These are phyloP conservation scores for Cetraspora pellucida DNA, from an alignment of 192 early-diverging fungal species.

Conservation along the genomic window DNA sequence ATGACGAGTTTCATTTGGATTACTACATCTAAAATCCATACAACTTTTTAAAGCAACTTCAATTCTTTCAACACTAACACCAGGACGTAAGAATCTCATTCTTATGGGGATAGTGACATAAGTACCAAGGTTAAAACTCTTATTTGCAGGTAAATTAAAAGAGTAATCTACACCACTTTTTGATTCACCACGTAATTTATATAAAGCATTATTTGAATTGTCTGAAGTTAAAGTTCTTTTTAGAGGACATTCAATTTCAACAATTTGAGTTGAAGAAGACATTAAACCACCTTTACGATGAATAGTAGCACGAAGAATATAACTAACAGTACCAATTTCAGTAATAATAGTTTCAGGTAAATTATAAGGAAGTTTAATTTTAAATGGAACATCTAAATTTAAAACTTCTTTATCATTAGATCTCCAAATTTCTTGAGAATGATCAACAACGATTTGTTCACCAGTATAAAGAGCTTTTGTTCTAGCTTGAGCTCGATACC, in stretches of 20 bases:
- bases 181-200: constrained; percentile 33
- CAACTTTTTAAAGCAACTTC: constrained; percentile 30
- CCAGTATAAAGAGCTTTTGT: constrained; percentile 11
- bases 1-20: constrained; percentile 34
- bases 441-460: constrained; percentile 29
- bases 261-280: not conserved
- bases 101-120: constrained; percentile 31
- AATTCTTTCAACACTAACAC: constrained; percentile 32
- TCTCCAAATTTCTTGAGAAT: constrained; percentile 8
- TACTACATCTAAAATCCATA: constrained; percentile 34
- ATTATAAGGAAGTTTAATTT: constrained; percentile 30
- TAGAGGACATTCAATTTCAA: constrained; percentile 23
- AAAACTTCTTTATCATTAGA: not conserved
- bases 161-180: constrained; percentile 24
- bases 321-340: constrained; percentile 18
- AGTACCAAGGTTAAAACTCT: constrained; percentile 28
- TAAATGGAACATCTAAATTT: constrained; percentile 23
- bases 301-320: constrained; percentile 19
- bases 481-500: constrained; percentile 30
- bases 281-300: constrained; percentile 4
- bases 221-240: constrained; percentile 12
- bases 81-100: constrained; percentile 25
- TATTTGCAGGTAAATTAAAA: constrained; percentile 31
- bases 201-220: not conserved
- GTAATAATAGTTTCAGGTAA: constrained; percentile 19